These are phyloP conservation scores for Boletus vinaceobasis DNA, from an alignment of 768 basidiomycete species.

Conservation along the genomic window DNA sequence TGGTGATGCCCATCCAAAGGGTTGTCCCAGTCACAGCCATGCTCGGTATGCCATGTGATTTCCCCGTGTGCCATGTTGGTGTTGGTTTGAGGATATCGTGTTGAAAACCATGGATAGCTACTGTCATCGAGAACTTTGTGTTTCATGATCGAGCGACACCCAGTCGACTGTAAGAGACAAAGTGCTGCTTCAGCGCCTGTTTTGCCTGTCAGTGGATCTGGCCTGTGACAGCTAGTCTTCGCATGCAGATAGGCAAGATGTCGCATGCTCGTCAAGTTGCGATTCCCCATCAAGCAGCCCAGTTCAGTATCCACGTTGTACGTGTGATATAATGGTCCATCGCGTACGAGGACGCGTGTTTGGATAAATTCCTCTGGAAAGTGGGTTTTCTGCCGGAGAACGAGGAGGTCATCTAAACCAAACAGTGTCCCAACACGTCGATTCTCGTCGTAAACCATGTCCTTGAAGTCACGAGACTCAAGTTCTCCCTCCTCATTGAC, in stretches of 20 bases:
- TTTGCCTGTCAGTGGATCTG: conserved; percentile 40
- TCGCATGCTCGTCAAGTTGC: conserved; percentile 21
- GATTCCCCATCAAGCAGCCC: conserved; percentile 20
- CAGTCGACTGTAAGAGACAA: conserved; percentile 18
- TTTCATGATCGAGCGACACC: no score
- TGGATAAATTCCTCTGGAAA: background rate
- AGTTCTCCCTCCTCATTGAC: conserved; percentile 25
- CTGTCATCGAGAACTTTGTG: no score
- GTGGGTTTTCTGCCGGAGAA: conserved; percentile 10
- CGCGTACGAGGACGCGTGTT: background rate
- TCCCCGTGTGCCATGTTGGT: background rate
- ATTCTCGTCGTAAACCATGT: conserved; percentile 35
- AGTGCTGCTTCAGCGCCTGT: conserved; percentile 43
- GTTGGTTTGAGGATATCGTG: background rate
- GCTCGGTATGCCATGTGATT: no score
- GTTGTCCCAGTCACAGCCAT: no score
- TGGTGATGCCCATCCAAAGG: no score
- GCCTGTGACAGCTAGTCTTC: conserved; percentile 35
- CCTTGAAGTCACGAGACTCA: conserved; percentile 36
- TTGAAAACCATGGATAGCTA: no score
- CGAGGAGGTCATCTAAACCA: conserved; percentile 36
- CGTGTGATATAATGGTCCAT: background rate
- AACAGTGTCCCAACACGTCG: conserved; percentile 41
- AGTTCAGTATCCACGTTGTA: background rate
- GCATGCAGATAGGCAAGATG: conserved; percentile 42